Conservation (phyloP, 352 stramenopile genomes). For the Thraustotheca clavata region DNA sequence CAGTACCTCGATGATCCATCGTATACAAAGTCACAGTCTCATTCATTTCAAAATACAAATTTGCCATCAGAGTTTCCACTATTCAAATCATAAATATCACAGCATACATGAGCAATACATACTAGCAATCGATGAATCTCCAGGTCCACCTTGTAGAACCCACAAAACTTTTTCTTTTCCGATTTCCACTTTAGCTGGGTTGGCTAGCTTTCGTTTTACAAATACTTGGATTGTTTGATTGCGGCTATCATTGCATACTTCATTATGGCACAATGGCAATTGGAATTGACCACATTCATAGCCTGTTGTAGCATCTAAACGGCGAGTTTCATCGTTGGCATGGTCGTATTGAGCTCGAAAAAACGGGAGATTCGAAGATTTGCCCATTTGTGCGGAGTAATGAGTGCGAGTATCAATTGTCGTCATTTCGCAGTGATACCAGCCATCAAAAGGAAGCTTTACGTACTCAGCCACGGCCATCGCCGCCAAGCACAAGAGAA, state of each 20-base stretch:
- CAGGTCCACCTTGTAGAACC: constrained; percentile 60
- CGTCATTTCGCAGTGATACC: constrained; percentile 19
- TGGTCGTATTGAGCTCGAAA: neutral
- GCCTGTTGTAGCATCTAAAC: constrained; percentile 5
- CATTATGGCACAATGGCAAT: constrained; percentile 40
- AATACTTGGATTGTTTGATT: constrained; percentile 41
- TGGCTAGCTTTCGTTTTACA: constrained; percentile 42
- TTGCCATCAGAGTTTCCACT: constrained; percentile 38
- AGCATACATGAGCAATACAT: neutral
- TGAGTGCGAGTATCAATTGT: constrained; percentile 1
- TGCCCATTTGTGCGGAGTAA: neutral
- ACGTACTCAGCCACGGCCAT: neutral
- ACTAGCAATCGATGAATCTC: constrained; percentile 56
- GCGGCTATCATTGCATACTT: constrained; percentile 31
- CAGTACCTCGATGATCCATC: constrained; percentile 42
- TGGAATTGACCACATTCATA: constrained; percentile 33
- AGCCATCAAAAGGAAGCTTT: constrained; percentile 15
- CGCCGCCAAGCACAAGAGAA: neutral
- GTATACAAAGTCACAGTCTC: constrained; percentile 40
- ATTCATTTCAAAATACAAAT: constrained; percentile 38
- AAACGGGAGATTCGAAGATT: neutral
- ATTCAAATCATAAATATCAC: constrained; percentile 13
- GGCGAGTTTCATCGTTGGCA: neutral
- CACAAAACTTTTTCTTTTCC: constrained; percentile 39
- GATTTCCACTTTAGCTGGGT: constrained; percentile 13